Evolutionary conservation across 768 basidiomycete species (phyloP).

Genomic region (Antrodiella citrinella): DNA sequence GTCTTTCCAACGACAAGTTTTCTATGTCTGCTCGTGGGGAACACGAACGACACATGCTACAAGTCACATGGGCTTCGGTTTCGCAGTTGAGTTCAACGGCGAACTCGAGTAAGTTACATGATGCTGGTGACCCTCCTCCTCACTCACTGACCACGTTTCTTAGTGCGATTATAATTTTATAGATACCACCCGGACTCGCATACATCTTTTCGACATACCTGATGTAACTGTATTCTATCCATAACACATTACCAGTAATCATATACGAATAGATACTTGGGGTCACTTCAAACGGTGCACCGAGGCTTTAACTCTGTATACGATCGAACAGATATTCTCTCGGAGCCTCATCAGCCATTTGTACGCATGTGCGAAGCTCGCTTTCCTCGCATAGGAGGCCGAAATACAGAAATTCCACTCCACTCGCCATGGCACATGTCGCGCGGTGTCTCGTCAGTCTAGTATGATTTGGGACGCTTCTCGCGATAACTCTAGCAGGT

Average conservation of each 20-base stretch:
- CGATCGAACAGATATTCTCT: too few species aligned
- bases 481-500: too few species aligned
- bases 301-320: too few species aligned
- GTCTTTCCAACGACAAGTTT: slow-evolving; percentile 7
- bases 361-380: too few species aligned
- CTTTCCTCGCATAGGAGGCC: too few species aligned
- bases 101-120: neutral
- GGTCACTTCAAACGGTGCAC: too few species aligned
- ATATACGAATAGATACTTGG: too few species aligned
- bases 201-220: neutral
- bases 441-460: too few species aligned
- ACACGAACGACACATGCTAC: slow-evolving; percentile 12
- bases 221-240: neutral
- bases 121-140: neutral
- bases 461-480: too few species aligned
- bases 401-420: too few species aligned
- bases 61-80: slow-evolving; percentile 10
- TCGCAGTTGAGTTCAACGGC: slow-evolving; percentile 3
- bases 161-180: neutral
- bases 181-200: neutral
- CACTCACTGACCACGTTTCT: neutral
- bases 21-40: slow-evolving; percentile 4
- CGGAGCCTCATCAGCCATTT: too few species aligned
- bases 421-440: too few species aligned
- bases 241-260: neutral